These are phyloP conservation scores for Dionaea muscipula DNA, from an alignment of 179 eudicot species.

Conservation along the genomic window DNA sequence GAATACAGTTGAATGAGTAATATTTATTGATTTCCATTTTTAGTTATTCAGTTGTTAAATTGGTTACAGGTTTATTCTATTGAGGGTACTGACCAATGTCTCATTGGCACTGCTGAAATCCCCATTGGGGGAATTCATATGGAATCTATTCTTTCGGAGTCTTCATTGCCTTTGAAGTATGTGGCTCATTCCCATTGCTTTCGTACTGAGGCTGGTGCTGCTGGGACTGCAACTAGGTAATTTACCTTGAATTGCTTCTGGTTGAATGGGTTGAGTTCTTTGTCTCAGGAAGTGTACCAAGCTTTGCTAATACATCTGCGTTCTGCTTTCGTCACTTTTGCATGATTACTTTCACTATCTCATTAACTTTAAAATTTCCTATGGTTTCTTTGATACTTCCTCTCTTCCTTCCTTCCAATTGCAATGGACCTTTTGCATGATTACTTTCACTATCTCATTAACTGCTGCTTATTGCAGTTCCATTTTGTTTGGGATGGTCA, in stretches of 20 bases:
- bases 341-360: no score
- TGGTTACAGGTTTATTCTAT: slow-evolving; percentile 65
- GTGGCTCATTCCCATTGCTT: slow-evolving; percentile 93
- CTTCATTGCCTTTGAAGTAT: slow-evolving; percentile 71
- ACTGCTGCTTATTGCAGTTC: no score
- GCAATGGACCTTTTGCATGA: no score
- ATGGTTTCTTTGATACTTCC: background rate
- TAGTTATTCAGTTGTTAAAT: no score
- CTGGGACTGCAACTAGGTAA: slow-evolving; percentile 82
- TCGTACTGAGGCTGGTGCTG: slow-evolving; percentile 96
- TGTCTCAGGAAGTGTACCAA: background rate
- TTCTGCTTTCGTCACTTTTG: no score
- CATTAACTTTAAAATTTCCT: no score
- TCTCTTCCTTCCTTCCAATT: background rate
- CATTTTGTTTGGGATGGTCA: no score
- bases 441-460: no score
- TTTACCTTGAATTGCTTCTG: background rate
- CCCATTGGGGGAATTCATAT: slow-evolving; percentile 91
- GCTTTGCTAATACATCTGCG: no score
- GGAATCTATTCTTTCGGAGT: slow-evolving; percentile 75
- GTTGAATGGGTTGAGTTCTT: background rate
- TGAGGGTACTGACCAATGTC: slow-evolving; percentile 85
- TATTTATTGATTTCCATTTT: background rate
- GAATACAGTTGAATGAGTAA: background rate
- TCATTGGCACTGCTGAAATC: slow-evolving; percentile 93